Evolutionary conservation across 2,329 filamentous ascomycete genomes (phyloP), one percentile per base, ranked within the genome.

Genomic region (Hymenotorrendiella dingleyae): DNA sequence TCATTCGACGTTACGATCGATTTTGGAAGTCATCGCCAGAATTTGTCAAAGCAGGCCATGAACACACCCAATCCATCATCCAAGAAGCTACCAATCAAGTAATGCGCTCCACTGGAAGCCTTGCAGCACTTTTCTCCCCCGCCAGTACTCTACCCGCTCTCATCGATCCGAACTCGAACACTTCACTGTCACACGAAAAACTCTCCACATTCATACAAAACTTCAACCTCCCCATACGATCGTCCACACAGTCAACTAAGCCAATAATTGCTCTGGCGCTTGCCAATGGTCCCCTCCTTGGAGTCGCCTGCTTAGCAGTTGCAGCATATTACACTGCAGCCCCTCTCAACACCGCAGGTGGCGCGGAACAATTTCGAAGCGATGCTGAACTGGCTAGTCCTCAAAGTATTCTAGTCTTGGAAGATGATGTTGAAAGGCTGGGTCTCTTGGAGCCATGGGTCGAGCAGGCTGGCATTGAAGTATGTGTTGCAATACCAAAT

Each of bases 271-370:
- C 69, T 21, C 67, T 77, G 34, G 68, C 72, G 2, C 54, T 78
- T 4, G 72, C 72, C 1, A 78, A 77, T 49, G 73, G 74, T 3
- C 70, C 71, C 9, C 57, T 75, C 1, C 61, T 76, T n/a, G 74
- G 72, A 8, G 62, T 73, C 10, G 66, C 70, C 2, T 67, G 68
- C 20, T 53, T 78, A 12, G 70, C 73, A 0, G 67, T 72, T 4
- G 62, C 70, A 3, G 71, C 67, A 14, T 70, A 68, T 45, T 76
- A 73, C 52, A 72, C 66, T 4, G 68, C 71, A 29, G 72, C 73
- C 2, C 74, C 74, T 1, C 67, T 78, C 48, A 72, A 72, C 36
- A 64, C 70, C 6, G 64, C 67, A 1, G 69, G 66, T 8, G 71
- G 70, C 3, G 56, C 63, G 2, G 69, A 71, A 32, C 73, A 78